Evolutionary conservation across 176 grass and related monocot genomes (phyloP).

Genomic region (Chrysopogon serrulatus): DNA sequence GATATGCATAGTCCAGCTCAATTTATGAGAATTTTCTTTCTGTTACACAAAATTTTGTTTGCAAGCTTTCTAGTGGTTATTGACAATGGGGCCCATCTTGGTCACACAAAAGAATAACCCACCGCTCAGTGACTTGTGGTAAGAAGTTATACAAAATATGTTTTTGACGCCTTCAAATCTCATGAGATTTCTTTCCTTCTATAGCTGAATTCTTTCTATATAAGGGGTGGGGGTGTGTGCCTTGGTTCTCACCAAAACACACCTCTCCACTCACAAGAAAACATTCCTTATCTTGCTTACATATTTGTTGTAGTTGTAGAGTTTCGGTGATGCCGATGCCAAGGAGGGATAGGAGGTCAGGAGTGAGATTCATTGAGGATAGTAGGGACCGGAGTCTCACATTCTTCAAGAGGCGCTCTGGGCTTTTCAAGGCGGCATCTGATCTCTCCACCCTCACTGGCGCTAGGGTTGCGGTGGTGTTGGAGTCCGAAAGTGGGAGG

Average conservation of each 20-base stretch:
- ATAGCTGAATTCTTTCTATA: not conserved
- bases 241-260: not conserved
- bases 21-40: not conserved
- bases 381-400: not conserved
- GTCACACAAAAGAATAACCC: not conserved
- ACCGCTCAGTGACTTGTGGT: not conserved
- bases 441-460: conserved; percentile 14
- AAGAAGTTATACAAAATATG: not conserved
- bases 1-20: too few relatives aligned
- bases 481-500: not conserved
- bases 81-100: not conserved
- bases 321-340: not conserved
- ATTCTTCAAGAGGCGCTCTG: not conserved
- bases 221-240: not conserved
- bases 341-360: not conserved
- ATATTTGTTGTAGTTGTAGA: not conserved
- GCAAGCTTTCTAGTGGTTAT: not conserved
- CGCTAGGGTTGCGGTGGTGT: not conserved
- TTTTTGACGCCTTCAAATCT: not conserved
- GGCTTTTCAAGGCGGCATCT: not conserved
- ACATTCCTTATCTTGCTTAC: not conserved
- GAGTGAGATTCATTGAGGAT: not conserved
- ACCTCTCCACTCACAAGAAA: not conserved
- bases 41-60: not conserved
- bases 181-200: not conserved